A percentile compares a stretch with the other conserved stretches of the same genome.
Evolutionary conservation across 1,139 yeast species (phyloP).

Genomic region (Pichia sp.): DNA sequence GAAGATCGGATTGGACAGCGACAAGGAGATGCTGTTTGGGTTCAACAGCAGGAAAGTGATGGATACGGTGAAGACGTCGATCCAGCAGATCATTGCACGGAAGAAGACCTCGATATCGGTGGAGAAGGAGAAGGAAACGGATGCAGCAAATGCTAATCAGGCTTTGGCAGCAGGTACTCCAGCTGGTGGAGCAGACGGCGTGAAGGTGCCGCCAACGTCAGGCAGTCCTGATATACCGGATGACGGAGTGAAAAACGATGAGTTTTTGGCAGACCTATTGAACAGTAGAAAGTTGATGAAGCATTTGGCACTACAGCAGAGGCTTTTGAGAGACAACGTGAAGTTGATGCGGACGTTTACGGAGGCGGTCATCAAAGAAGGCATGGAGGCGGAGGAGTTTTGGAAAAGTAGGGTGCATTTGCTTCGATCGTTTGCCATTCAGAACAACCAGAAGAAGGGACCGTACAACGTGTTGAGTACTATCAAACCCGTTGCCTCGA

Average conservation of each 20-base stretch:
- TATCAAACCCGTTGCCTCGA: slow-evolving; percentile 85
- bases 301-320: slow-evolving; percentile 75
- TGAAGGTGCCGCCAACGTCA: neutral
- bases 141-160: slow-evolving; percentile 17
- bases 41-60: slow-evolving; percentile 71
- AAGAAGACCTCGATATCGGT: slow-evolving; percentile 41
- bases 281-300: slow-evolving; percentile 51
- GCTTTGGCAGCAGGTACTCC: neutral
- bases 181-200: neutral
- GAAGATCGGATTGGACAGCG: slow-evolving; percentile 42
- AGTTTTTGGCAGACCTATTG: slow-evolving; percentile 36
- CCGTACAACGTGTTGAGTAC: slow-evolving; percentile 92
- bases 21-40: slow-evolving; percentile 39
- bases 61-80: slow-evolving; percentile 65
- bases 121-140: slow-evolving; percentile 7
- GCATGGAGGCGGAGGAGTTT: slow-evolving; percentile 74
- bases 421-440: slow-evolving; percentile 78
- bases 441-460: slow-evolving; percentile 80
- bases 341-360: slow-evolving; percentile 69
- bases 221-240: neutral
- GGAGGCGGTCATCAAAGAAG: slow-evolving; percentile 79
- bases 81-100: slow-evolving; percentile 70
- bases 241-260: slow-evolving; percentile 24
- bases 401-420: slow-evolving; percentile 84
- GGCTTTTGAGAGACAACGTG: slow-evolving; percentile 64